Conservation (phyloP, 2,329 filamentous ascomycete genomes). For the Diplodia mutila region DNA sequence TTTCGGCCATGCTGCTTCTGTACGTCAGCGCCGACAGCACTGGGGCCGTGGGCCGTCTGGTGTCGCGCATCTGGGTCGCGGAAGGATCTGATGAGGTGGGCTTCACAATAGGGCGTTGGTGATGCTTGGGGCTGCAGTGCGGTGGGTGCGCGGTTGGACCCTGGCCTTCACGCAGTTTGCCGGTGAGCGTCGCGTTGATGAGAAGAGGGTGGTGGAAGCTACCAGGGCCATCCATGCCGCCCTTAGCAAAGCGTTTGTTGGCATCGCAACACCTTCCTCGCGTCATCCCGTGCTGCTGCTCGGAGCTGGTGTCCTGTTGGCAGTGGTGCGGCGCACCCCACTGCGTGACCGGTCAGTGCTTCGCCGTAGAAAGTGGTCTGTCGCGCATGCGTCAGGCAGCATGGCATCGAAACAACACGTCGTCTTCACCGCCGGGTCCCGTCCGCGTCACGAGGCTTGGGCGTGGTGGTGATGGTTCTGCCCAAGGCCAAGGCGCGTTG, state of each 20-base stretch:
- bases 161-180: constrained; percentile 10
- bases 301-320: constrained; percentile 16
- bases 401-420: neutral
- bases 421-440: constrained; percentile 10
- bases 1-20: constrained; percentile 13
- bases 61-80: constrained; percentile 20
- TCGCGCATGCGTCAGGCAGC: constrained; percentile 18
- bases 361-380: neutral
- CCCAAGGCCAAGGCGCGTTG: constrained; percentile 4
- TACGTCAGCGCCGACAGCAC: constrained; percentile 13
- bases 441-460: constrained; percentile 15
- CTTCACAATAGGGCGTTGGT: constrained; percentile 1
- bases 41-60: neutral
- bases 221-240: constrained; percentile 11
- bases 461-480: constrained; percentile 13
- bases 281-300: constrained; percentile 3
- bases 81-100: constrained; percentile 19
- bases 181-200: constrained; percentile 5
- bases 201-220: neutral
- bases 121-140: neutral
- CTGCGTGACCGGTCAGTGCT: constrained; percentile 21
- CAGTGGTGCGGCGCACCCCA: constrained; percentile 8
- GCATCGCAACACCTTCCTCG: constrained; percentile 22
- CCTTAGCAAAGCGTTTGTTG: constrained; percentile 12
- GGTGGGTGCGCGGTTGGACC: constrained; percentile 16